Evolutionary conservation across 345 rosid genomes (phyloP), one percentile per base, ranked within the genome.

Genomic region (Bruguiera parviflora): DNA sequence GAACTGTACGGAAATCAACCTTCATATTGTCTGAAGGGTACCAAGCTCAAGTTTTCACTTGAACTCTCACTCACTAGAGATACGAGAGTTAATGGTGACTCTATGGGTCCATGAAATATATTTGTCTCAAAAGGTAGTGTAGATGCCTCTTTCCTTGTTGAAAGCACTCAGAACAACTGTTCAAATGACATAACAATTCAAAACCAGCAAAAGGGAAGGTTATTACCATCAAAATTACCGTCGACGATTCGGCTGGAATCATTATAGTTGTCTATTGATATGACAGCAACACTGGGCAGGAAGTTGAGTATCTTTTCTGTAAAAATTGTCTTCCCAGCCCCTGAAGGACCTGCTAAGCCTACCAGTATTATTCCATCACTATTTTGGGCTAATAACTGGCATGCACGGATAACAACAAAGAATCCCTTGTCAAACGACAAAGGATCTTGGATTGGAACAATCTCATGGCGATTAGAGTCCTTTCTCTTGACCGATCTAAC

Each of bases 271-370:
- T 95, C 97, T 97, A 92, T 85, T 32, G 99, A 95, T 66, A 95
- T 86, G 66, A 87, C 91, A 37, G 92, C 96, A 75, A 95, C 81
- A 74, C 94, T 90, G 19, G 98, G 96, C 83, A 95, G 71, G 63
- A 92, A 95, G 73, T 81, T 88, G 68, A 85, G 85, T 47, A 92
- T 88, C 94, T 90, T 95, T 73, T 95, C 98, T 2, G 99, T 87
- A 52, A 95, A 89, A 21, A 95, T 83, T 13, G 97, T 87, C 89
- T 95, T 95, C 72, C 99, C 99, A n/a, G 99, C 97, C 68, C 99
- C 99, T 72, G 99, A 95, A 72, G 99, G 99, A 55, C 99, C 99
- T 29, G 99, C 98, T 53, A 95, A 76, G 9, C 98, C 99, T 62
- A 92, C 84, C 85, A 92, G 66, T 73, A 87, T 80, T 5, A 95